phyloP scores from a whole-genome alignment of 2,329 filamentous ascomycete genomes.

The Trichoderma sp. region DNA sequence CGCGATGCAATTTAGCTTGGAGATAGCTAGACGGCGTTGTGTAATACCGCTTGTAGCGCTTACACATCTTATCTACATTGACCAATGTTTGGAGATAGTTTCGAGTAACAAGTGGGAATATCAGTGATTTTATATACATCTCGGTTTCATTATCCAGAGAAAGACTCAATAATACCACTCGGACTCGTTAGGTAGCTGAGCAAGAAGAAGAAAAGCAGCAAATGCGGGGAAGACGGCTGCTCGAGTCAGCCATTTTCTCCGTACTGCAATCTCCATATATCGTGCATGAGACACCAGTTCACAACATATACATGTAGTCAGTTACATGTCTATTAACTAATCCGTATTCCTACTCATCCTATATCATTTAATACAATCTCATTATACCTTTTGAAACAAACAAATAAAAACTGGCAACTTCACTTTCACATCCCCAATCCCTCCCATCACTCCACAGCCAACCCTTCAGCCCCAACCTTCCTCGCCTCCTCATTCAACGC shows the following conservation, averaged over 20 bases:
- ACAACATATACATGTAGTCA: neutral
- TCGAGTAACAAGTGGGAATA: neutral
- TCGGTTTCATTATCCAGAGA: neutral
- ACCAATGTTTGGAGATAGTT: neutral
- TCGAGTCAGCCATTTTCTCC: neutral
- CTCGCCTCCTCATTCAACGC: constrained; percentile 53
- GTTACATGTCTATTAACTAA: neutral
- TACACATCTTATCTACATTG: neutral
- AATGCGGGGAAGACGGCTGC: neutral
- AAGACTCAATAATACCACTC: neutral
- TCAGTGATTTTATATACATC: neutral
- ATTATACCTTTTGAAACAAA: neutral
- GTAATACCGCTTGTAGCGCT: neutral
- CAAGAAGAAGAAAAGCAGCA: neutral
- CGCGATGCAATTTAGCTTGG: neutral
- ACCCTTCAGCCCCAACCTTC: constrained; percentile 36
- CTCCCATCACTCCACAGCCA: constrained; percentile 17
- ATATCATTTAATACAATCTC: neutral
- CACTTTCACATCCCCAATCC: neutral
- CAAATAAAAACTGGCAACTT: neutral
- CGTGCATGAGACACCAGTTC: neutral
- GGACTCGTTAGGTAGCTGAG: neutral
- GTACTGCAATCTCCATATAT: neutral
- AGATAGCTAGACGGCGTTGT: neutral
- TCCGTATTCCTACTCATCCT: neutral